Evolutionary conservation across 306 rosid genomes (phyloP).

Genomic region (Trifolium pratense): DNA sequence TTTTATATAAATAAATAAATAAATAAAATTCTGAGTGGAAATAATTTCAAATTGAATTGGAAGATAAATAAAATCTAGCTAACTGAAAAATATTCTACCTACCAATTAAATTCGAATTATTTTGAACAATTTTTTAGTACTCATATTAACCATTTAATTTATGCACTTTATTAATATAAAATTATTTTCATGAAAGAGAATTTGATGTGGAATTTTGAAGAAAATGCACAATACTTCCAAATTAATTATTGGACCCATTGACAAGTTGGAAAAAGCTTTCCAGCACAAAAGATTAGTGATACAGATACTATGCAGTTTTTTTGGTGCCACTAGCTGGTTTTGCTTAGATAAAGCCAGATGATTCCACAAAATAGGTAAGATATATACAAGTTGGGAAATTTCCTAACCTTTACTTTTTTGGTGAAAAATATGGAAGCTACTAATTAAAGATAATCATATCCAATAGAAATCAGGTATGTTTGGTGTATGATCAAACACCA

Average conservation of each 20-base stretch:
- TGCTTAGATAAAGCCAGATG: conserved; percentile 39
- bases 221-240: conserved; percentile 10
- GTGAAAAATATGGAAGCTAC: conserved; percentile 6
- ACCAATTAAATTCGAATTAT: too few relatives aligned
- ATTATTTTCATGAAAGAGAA: not conserved
- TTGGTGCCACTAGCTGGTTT: conserved; percentile 31
- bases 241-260: conserved; percentile 19
- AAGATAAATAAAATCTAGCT: too few relatives aligned
- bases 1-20: too few relatives aligned
- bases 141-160: too few relatives aligned
- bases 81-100: too few relatives aligned
- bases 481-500: conserved; percentile 1
- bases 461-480: not conserved
- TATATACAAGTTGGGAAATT: conserved; percentile 40
- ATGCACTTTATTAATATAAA: too few relatives aligned
- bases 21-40: too few relatives aligned
- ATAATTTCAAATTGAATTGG: too few relatives aligned
- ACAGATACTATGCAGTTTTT: conserved; percentile 15
- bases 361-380: conserved; percentile 44
- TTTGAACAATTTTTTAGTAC: too few relatives aligned
- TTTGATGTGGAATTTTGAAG: conserved; percentile 4
- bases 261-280: conserved; percentile 46
- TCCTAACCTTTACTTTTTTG: conserved; percentile 17
- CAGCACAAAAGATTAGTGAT: conserved; percentile 41
- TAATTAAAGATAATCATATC: conserved; percentile 26